Base-by-base conservation (phyloP, 345 rosid species). In the Pugionium cornutum region DNA sequence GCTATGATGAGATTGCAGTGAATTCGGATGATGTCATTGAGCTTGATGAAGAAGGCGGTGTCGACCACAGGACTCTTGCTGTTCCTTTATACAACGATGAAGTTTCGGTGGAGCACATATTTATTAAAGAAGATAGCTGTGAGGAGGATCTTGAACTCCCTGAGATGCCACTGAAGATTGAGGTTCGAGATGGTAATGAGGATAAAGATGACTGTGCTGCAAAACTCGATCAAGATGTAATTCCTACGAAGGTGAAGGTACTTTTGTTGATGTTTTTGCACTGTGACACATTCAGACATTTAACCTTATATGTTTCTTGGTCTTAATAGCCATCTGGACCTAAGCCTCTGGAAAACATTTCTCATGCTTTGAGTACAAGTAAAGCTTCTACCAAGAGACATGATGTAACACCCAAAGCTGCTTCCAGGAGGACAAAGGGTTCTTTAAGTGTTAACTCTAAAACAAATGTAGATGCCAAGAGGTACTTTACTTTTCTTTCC, bases 1-100 rank as follows among this genome's bases (percentile, higher is more conserved):
- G 67, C 61, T 82, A 75, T 75, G 83, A 84, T 51, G 80, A 77
- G 74, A 83, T 76, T 63, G 69, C 75, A 6, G 80, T 75, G 64
- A 61, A 67, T 11, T 46, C 68, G 0, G 64, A 74, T 67, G 77
- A 66, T 46, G 73, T 67, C 4, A 46, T 67, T 51, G 73, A 74
- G 73, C 77, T 74, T 32, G 53, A 66, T 54, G 68, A 74, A 60
- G 73, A 74, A 67, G 40, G 43, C 2, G 40, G 32, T 66, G 46
- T 29, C 18, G 41, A 64, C 10, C 18, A 11, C 2, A 1, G 44
- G 61, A 42, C 56, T 51, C n/a, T 40, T 43, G 0, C 1, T 73
- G 32, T 58, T 66, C 10, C 40, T 57, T 35, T 56, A 8, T 55
- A 46, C 39, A 46, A 28, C 8, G 43, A 4, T 67, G 63, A 56